Conservation (phyloP, 441 rosid genomes). For the Jatropha multifida region DNA sequence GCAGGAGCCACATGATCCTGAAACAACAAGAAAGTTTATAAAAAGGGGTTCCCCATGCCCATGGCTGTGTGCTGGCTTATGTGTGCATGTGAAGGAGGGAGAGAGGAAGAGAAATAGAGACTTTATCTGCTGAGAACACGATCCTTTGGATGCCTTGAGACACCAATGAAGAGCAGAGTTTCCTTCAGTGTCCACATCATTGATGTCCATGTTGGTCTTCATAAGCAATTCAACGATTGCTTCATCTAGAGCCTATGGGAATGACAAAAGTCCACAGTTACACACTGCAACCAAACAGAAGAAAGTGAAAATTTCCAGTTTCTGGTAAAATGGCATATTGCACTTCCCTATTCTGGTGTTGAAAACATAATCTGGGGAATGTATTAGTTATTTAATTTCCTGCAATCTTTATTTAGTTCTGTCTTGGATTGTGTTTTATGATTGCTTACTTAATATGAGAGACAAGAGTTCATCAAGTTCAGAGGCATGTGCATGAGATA, state of each 20-base stretch:
- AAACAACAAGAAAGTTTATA: slow-evolving; percentile 23
- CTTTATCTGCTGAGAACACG: slow-evolving; percentile 56
- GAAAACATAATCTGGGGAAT: neutral
- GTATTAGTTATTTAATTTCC: neutral
- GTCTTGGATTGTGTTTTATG: neutral
- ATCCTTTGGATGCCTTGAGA: slow-evolving; percentile 54
- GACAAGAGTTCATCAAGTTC: slow-evolving; percentile 11
- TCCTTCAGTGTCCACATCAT: slow-evolving; percentile 70
- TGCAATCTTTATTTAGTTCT: neutral
- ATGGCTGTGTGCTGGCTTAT: neutral
- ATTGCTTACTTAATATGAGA: neutral
- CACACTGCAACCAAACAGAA: neutral
- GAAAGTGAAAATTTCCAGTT: neutral
- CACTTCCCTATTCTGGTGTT: slow-evolving; percentile 3
- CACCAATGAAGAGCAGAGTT: slow-evolving; percentile 77
- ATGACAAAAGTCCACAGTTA: slow-evolving; percentile 16
- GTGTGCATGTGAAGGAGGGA: neutral
- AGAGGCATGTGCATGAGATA: neutral
- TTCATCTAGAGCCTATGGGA: slow-evolving; percentile 72
- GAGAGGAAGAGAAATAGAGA: slow-evolving; percentile 24
- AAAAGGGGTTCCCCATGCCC: neutral
- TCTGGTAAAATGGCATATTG: neutral
- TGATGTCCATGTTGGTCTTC: slow-evolving; percentile 54
- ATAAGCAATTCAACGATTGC: slow-evolving; percentile 62
- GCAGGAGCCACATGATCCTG: slow-evolving; percentile 67